phyloP scores from a whole-genome alignment of 176 grass and related monocot species.

The Carex kokanica region DNA sequence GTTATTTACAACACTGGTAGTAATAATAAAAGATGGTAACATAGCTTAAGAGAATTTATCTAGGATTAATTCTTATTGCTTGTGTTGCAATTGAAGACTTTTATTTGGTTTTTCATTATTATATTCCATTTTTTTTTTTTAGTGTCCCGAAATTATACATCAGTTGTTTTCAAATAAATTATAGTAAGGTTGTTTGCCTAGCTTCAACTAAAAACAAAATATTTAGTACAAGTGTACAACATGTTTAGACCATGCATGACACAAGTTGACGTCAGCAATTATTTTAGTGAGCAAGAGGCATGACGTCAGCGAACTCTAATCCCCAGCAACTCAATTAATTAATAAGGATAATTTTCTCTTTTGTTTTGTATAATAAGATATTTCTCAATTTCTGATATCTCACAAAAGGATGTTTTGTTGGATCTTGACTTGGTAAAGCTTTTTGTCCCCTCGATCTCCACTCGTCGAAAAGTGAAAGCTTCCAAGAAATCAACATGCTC shows the following conservation, averaged over 20 bases:
- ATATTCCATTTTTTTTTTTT: background rate
- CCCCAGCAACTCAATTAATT: background rate
- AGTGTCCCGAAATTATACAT: background rate
- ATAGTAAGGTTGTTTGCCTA: background rate
- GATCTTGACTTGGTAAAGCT: background rate
- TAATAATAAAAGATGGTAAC: no score
- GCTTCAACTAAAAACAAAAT: background rate
- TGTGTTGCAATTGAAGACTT: background rate
- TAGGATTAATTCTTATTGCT: background rate
- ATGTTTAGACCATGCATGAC: no score
- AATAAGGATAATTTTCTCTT: background rate
- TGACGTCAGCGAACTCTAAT: background rate
- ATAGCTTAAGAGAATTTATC: no score
- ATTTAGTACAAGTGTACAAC: background rate
- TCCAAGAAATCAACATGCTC: background rate
- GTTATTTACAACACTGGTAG: no score
- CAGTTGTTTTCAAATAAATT: background rate
- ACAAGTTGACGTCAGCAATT: background rate
- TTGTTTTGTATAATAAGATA: background rate
- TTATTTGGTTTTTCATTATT: background rate
- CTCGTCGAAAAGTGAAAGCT: background rate
- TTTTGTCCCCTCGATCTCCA: background rate
- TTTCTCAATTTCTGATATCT: background rate
- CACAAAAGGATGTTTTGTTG: background rate
- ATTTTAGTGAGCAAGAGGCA: background rate